Percentiles rank a stretch among this genome's conserved stretches.
Conservation (phyloP, 495 filamentous ascomycete species). For the Neurospora hispaniola region DNA sequence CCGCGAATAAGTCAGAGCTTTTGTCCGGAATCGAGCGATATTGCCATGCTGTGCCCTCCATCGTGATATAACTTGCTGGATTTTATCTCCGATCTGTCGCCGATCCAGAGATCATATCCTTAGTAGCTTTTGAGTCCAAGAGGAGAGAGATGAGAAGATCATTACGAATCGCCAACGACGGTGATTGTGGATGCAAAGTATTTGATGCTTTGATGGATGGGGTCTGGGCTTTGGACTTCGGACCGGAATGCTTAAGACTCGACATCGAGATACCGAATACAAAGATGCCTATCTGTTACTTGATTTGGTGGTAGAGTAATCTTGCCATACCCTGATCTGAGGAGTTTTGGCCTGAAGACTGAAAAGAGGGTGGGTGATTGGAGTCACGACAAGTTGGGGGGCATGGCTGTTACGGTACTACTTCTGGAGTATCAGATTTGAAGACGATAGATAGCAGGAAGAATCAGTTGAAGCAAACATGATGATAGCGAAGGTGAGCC, state of each 20-base stretch:
- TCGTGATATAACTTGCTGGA: neutral
- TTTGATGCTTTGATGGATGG: too few species aligned
- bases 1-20: neutral
- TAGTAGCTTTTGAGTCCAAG: neutral
- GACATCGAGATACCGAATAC: neutral
- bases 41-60: neutral
- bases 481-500: neutral
- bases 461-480: neutral
- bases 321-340: neutral
- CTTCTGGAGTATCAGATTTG: neutral
- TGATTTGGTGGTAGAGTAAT: neutral
- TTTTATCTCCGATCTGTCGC: neutral
- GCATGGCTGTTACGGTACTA: neutral
- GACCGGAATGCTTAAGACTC: neutral
- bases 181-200: too few species aligned
- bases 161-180: too few species aligned
- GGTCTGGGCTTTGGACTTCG: too few species aligned
- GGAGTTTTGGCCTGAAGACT: neutral
- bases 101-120: neutral
- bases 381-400: neutral
- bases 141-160: neutral
- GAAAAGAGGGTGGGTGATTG: neutral
- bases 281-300: neutral
- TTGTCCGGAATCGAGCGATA: neutral
- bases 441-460: neutral